phyloP scores from a whole-genome alignment of 495 filamentous ascomycete species.

The Penicillium salamii region DNA sequence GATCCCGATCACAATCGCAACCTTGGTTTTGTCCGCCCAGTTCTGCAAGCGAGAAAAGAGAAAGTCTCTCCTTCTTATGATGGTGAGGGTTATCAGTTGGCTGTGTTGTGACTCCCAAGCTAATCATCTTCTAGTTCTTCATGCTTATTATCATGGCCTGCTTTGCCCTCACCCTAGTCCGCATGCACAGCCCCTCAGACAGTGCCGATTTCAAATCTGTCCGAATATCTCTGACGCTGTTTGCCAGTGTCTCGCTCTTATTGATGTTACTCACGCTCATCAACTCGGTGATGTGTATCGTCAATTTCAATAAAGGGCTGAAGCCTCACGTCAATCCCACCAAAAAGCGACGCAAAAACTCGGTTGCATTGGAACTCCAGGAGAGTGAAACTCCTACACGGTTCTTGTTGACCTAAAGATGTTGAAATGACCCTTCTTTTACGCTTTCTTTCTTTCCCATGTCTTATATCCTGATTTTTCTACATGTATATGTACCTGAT shows the following conservation, averaged over 20 bases:
- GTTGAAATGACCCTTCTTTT: background rate
- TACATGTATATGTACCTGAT: too few species aligned
- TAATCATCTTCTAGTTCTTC: conserved; percentile 11
- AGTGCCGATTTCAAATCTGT: conserved; percentile 6
- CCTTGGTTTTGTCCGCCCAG: conserved; percentile 6
- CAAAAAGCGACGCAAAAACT: background rate
- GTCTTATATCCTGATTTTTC: background rate
- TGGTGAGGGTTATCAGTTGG: conserved; percentile 2
- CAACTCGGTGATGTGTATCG: conserved; percentile 19
- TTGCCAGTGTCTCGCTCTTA: conserved; percentile 11
- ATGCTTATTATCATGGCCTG: conserved; percentile 12
- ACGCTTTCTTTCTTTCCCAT: background rate
- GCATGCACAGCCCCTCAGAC: background rate
- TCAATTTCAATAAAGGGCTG: conserved; percentile 22
- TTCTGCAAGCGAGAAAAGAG: conserved; percentile 17
- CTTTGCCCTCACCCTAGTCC: conserved; percentile 7
- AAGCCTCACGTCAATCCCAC: conserved; percentile 8
- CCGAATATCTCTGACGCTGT: conserved; percentile 17
- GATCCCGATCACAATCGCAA: conserved; percentile 13
- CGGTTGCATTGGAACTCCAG: conserved; percentile 2
- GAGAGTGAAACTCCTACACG: conserved; percentile 1
- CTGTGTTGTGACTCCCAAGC: background rate
- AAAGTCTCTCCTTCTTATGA: conserved; percentile 9
- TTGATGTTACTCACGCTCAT: conserved; percentile 11
- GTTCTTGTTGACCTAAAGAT: conserved; percentile 2